A percentile compares a stretch with the other conserved stretches of the same genome.
phyloP scores from a whole-genome alignment of 345 rosid species.

The Lagerstroemia speciosa region DNA sequence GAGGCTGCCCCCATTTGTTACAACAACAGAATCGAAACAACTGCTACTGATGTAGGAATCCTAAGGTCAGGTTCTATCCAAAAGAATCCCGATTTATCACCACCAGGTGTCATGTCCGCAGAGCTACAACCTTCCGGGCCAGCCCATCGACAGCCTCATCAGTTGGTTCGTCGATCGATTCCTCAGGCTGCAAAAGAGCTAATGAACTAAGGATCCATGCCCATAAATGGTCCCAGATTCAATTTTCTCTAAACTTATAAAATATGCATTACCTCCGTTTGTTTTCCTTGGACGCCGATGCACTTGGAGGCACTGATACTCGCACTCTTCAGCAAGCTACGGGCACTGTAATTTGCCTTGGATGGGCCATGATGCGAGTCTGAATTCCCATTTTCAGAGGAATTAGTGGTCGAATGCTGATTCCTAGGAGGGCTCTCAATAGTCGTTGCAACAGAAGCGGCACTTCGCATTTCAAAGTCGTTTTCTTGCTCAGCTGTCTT shows the following conservation, averaged over 20 bases:
- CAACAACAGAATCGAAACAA: background rate
- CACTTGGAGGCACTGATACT: conserved; percentile 96
- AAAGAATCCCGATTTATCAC: background rate
- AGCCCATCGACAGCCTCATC: conserved; percentile 43
- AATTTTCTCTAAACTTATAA: background rate
- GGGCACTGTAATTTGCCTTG: conserved; percentile 43
- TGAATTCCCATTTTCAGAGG: conserved; percentile 19
- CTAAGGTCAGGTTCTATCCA: background rate
- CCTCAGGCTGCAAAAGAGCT: conserved; percentile 26
- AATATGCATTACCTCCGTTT: conserved; percentile 5
- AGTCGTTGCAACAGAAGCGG: conserved; percentile 41
- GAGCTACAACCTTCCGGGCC: conserved; percentile 46
- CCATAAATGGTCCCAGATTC: background rate
- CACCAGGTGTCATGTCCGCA: conserved; percentile 32
- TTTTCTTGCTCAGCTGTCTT: conserved; percentile 20
- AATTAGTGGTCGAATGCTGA: background rate
- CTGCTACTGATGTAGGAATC: background rate
- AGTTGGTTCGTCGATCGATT: conserved; percentile 31
- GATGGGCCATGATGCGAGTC: conserved; percentile 20
- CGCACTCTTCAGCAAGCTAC: conserved; percentile 79
- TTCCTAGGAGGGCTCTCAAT: conserved; percentile 35
- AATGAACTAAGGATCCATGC: background rate
- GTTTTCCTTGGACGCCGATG: conserved; percentile 40
- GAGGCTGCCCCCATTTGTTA: background rate
- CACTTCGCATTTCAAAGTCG: conserved; percentile 29